Evolutionary conservation across 1,139 yeast species (phyloP).

Genomic region (Scheffersomyces insectosa): DNA sequence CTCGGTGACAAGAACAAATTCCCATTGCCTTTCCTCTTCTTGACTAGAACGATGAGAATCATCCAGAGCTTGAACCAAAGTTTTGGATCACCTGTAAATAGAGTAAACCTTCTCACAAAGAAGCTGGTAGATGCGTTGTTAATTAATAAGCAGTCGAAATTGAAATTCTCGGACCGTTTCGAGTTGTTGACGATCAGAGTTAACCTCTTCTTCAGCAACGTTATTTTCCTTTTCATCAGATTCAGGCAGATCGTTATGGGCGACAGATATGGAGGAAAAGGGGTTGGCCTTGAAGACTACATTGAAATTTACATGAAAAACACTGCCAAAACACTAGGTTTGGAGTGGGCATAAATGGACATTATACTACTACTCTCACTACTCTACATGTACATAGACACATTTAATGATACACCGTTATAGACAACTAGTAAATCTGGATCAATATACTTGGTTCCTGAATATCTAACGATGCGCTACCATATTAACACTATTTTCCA

Average conservation of each 20-base stretch:
- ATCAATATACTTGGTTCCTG: no score
- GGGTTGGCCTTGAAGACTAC: conserved; percentile 49
- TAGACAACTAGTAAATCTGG: no score
- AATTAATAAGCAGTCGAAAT: conserved; percentile 14
- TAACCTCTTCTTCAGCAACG: conserved; percentile 42
- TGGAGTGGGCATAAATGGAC: conserved; percentile 19
- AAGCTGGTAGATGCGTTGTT: conserved; percentile 45
- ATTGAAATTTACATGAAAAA: conserved; percentile 44
- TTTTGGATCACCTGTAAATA: conserved; percentile 72
- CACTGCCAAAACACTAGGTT: conserved; percentile 43
- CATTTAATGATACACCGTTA: no score
- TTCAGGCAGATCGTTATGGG: conserved; percentile 38
- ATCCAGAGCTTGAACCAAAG: conserved; percentile 67
- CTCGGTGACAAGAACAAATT: conserved; percentile 63
- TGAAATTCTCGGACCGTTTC: conserved; percentile 18
- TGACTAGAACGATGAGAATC: conserved; percentile 73
- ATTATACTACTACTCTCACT: no score
- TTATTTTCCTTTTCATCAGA: conserved; percentile 42
- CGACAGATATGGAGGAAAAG: conserved; percentile 33
- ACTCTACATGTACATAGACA: no score
- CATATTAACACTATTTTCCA: no score
- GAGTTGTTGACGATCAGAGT: conserved; percentile 33
- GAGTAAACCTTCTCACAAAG: conserved; percentile 61
- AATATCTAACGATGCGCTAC: no score
- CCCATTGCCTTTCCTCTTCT: conserved; percentile 65